Evolutionary conservation across 495 filamentous ascomycete species (phyloP).

Genomic region (Penicillium alfredii): DNA sequence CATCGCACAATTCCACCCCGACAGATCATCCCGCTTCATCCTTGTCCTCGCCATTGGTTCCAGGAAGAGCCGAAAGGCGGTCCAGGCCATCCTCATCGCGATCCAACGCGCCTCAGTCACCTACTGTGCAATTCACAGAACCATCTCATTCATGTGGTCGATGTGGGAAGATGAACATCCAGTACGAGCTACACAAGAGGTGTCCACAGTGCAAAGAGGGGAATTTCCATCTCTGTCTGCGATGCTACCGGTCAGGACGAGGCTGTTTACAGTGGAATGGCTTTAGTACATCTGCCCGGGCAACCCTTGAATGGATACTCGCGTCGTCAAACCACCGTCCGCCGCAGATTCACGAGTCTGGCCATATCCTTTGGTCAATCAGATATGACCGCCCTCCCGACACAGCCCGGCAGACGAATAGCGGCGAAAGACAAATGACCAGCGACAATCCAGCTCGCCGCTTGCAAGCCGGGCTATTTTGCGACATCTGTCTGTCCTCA

Average conservation of each 20-base stretch:
- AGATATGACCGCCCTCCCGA: conserved; percentile 57
- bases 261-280: conserved; percentile 78
- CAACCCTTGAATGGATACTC: conserved; percentile 45
- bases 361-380: conserved; percentile 62
- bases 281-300: conserved; percentile 59
- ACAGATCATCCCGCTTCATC: conserved; percentile 4
- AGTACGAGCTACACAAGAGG: conserved; percentile 76
- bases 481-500: conserved; percentile 62
- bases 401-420: conserved; percentile 18
- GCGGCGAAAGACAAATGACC: conserved; percentile 39
- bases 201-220: conserved; percentile 65
- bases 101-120: conserved; percentile 22
- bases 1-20: conserved; percentile 6
- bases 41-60: conserved; percentile 18
- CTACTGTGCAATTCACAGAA: conserved; percentile 52
- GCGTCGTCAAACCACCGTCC: conserved; percentile 40
- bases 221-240: conserved; percentile 67
- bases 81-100: conserved; percentile 33
- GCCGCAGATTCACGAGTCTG: conserved; percentile 36
- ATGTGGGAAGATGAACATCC: conserved; percentile 61
- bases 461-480: conserved; percentile 78
- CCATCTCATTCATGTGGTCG: conserved; percentile 65
- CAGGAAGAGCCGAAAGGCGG: conserved; percentile 21
- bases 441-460: conserved; percentile 58
- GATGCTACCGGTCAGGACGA: conserved; percentile 66